These are phyloP conservation scores for Paecilomyces niveus DNA, from an alignment of 2,329 filamentous ascomycete genomes.

Conservation along the genomic window DNA sequence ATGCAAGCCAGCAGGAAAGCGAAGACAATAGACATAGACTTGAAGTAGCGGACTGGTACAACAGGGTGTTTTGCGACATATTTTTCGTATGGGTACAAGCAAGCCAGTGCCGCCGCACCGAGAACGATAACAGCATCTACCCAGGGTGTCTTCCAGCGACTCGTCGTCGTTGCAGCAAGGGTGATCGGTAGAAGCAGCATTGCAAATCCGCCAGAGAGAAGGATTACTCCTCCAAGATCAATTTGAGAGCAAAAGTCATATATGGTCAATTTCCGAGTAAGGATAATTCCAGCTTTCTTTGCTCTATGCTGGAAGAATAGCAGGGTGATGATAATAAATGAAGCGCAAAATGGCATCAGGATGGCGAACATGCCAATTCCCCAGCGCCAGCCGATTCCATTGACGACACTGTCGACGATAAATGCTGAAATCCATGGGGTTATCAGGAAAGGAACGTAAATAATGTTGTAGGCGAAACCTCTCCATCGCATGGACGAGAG, in stretches of 20 bases:
- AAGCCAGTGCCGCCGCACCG: constrained; percentile 35
- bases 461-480: constrained; percentile 31
- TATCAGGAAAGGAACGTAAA: constrained; percentile 35
- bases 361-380: constrained; percentile 40
- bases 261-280: constrained; percentile 17
- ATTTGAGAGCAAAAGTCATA: constrained; percentile 26
- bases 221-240: constrained; percentile 35
- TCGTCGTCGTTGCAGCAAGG: constrained; percentile 35
- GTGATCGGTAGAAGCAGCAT: constrained; percentile 44
- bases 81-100: constrained; percentile 44
- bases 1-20: constrained; percentile 33
- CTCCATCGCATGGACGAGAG: constrained; percentile 35
- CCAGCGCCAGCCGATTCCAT: constrained; percentile 39
- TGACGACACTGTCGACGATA: constrained; percentile 34
- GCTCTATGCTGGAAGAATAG: constrained; percentile 30
- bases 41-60: constrained; percentile 41
- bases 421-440: constrained; percentile 36
- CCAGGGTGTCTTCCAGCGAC: constrained; percentile 41
- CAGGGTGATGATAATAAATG: constrained; percentile 30
- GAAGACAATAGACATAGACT: constrained; percentile 36
- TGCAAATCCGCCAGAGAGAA: constrained; percentile 44
- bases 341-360: constrained; percentile 32
- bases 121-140: constrained; percentile 39
- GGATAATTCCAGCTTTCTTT: constrained; percentile 18
- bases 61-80: constrained; percentile 39